Percentiles rank a stretch among this genome's conserved stretches.
phyloP scores from a whole-genome alignment of 176 grass and related monocot genomes.

The Juncus effusus region DNA sequence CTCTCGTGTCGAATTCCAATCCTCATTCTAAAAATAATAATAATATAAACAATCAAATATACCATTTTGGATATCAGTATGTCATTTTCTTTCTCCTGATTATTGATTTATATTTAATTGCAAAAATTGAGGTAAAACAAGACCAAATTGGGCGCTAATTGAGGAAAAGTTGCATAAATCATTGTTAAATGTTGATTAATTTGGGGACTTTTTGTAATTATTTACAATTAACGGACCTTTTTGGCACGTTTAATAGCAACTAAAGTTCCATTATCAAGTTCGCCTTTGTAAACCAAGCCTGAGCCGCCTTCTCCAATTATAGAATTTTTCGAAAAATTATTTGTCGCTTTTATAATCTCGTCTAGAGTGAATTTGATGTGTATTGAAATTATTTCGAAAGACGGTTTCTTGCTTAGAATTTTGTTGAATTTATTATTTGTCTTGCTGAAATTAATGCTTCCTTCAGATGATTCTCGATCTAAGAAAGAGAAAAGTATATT shows the following conservation, averaged over 20 bases:
- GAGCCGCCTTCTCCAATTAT: conserved; percentile 85
- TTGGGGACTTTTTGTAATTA: not conserved
- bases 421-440: conserved; percentile 30
- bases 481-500: conserved; percentile 19
- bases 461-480: conserved; percentile 32
- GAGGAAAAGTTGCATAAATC: too few relatives aligned
- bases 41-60: not conserved
- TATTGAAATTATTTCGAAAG: conserved; percentile 40
- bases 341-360: conserved; percentile 75
- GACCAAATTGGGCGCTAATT: too few relatives aligned
- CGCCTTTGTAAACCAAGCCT: conserved; percentile 67
- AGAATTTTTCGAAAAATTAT: conserved; percentile 68
- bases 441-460: conserved; percentile 40
- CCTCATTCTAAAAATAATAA: conserved; percentile 45
- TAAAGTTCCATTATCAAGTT: conserved; percentile 54
- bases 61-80: too few relatives aligned
- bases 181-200: too few relatives aligned
- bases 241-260: conserved; percentile 77
- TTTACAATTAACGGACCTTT: conserved; percentile 39
- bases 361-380: conserved; percentile 54
- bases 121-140: too few relatives aligned
- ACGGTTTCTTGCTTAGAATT: conserved; percentile 32
- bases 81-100: too few relatives aligned
- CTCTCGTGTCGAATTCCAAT: conserved; percentile 49
- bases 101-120: too few relatives aligned